These are phyloP conservation scores for Gracilaria gracilis DNA, from an alignment of 23 red algal species.

Conservation along the genomic window DNA sequence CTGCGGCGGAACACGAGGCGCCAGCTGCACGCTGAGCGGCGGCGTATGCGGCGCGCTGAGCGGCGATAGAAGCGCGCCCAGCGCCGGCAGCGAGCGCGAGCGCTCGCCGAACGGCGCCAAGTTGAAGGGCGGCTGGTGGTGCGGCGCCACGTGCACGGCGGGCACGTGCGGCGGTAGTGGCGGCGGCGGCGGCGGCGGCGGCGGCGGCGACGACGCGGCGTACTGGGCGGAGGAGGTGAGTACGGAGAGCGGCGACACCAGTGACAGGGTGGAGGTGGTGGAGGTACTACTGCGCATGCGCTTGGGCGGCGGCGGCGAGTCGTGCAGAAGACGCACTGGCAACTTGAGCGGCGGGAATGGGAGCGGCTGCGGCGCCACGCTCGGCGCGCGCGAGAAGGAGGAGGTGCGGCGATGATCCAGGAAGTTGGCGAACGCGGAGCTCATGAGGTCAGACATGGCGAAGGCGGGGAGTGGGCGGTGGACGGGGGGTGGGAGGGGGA, in stretches of 20 bases:
- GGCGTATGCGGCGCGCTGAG: neutral
- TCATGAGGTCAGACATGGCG: slow-evolving; percentile 35
- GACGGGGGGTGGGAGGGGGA: slow-evolving; percentile 4
- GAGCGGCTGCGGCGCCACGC: neutral
- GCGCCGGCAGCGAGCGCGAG: neutral
- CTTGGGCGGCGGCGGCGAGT: slow-evolving; percentile 26
- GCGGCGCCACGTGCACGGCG: neutral
- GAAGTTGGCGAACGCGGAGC: slow-evolving; percentile 23
- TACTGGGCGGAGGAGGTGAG: neutral
- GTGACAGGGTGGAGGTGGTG: neutral
- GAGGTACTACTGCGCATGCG: slow-evolving; percentile 2
- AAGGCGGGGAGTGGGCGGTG: neutral
- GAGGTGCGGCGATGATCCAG: neutral
- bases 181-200: neutral
- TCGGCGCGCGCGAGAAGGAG: neutral
- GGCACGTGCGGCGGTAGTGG: neutral
- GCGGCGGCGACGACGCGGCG: neutral
- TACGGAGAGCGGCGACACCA: neutral
- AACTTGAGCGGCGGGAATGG: slow-evolving; percentile 32
- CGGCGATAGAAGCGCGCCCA: neutral
- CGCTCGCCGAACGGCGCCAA: no score
- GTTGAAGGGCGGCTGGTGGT: no score
- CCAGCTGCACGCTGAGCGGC: no score
- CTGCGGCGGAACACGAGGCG: neutral
- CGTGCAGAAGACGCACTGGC: slow-evolving; percentile 2